Evolutionary conservation across 2,329 filamentous ascomycete genomes (phyloP), one percentile per base, ranked within the genome.

Genomic region (Curvularia eragrostidis): DNA sequence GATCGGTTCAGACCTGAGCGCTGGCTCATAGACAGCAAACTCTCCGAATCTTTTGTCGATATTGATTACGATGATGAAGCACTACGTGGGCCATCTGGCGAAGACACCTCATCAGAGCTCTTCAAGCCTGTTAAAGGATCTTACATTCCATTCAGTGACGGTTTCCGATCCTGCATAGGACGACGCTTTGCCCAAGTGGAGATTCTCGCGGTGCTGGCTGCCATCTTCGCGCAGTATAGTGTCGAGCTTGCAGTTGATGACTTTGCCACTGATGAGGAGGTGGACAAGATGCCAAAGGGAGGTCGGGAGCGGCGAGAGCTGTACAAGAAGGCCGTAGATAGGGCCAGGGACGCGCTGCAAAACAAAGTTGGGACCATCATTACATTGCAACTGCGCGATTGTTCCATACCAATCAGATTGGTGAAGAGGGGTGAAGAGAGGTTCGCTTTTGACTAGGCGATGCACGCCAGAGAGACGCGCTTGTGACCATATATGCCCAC

Each of bases 1-100:
- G 81, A 88, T 52, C 84, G 89, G 56, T 94, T 88, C 75, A 80
- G 86, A 47, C 90, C 91, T 0, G 88, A 91, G 74, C 84, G 91
- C 42, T 93, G 91, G 91, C 84, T 91, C 13, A 54, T 52, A 5
- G 72, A 79, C 28, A 61, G 54, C 7, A 72, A 70, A 21, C 51
- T 54, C 1, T 54, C 62, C 2, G 65, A 68, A 15, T 49, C 63
- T 10, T 73, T 70, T 23, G 77, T 76, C 15, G 73, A 80, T 12
- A 75, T 77, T 21, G 71, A 78, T 2, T 77, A 71, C 53, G 75
- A 83, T 48, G 77, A 77, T 2, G 85, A 84, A 53, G 83, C 87
- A 50, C 82, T 85, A 58, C 86, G 85, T 53, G 85, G 86, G 2
- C 85, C 84, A 48, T 79, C 81, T 54, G 84, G 84, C n/a, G 80